Percentiles rank a stretch among this genome's conserved stretches.
Evolutionary conservation across 2,329 filamentous ascomycete species (phyloP).

Genomic region (Monosporascus ibericus): DNA sequence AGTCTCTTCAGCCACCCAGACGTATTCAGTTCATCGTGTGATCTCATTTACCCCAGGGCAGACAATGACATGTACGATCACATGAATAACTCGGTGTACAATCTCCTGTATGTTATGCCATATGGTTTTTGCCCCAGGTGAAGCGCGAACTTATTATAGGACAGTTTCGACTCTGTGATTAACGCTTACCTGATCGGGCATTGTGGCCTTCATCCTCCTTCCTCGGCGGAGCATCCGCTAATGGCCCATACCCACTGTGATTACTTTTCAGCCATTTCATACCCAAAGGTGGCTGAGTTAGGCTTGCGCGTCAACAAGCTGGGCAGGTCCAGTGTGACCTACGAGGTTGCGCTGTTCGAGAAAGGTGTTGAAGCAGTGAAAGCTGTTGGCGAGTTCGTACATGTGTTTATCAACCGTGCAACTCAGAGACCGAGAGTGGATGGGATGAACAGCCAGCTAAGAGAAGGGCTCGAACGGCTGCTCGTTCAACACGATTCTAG

Average conservation of each 20-base stretch:
- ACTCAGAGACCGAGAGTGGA: constrained; percentile 59
- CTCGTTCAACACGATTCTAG: constrained; percentile 27
- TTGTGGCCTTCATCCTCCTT: constrained; percentile 66
- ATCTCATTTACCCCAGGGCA: constrained; percentile 47
- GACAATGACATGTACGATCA: constrained; percentile 96
- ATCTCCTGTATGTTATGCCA: constrained; percentile 53
- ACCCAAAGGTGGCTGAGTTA: constrained; percentile 76
- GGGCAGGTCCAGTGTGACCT: constrained; percentile 80
- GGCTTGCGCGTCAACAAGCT: constrained; percentile 77
- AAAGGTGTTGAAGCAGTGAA: constrained; percentile 66
- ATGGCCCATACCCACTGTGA: constrained; percentile 82
- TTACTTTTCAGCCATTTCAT: constrained; percentile 76
- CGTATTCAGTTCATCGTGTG: constrained; percentile 10
- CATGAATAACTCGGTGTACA: constrained; percentile 87
- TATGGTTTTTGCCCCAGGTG: neutral
- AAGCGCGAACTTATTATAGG: neutral
- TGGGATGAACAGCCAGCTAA: constrained; percentile 58
- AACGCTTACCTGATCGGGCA: constrained; percentile 81
- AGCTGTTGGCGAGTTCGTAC: constrained; percentile 79
- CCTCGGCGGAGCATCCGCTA: constrained; percentile 68
- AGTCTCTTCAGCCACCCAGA: constrained; percentile 12
- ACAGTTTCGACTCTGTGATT: constrained; percentile 78
- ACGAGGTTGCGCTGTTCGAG: constrained; percentile 84
- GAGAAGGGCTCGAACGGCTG: constrained; percentile 53
- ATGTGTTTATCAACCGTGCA: constrained; percentile 78